Base-by-base conservation (phyloP, 345 rosid species). In the Moricandia arvensis region DNA sequence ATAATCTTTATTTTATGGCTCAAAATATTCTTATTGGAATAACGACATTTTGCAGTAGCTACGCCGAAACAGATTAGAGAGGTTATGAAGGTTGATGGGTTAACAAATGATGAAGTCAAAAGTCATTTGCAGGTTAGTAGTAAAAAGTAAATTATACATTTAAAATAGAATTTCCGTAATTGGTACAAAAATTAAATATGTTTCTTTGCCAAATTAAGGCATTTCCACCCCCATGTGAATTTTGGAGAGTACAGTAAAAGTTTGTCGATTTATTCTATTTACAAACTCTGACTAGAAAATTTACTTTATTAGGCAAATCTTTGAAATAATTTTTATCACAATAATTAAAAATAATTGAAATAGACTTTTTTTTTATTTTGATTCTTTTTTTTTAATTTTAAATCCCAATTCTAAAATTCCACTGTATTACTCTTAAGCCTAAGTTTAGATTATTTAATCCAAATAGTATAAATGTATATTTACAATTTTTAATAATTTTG, bases 11-110 rank as follows among this genome's bases (percentile, higher is more conserved):
- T n/a, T 13, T 27, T 64, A 65, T 16, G 67, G 61, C 51, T 57
- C 11, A 34, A 5, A 35, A 31, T 15, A 8, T 37, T 68, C 3
- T 11, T 62, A 26, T 61, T 29, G 7, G n/a, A 15, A 51, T 78
- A 69, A 49, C 61, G 29, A 47, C 35, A 97, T 78, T 58, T 82
- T 74, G 79, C 82, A 93, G 98, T 78, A 63, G 93, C 97, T 11
- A 93, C 98, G 1, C 97, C 98, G 0, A 93, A 93, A 82, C 97
- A 91, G 74, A 93, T 94, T 16, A 87, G 93, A 77, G 97, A 91
- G 82, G 75, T 87, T 45, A 91, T 94, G 98, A 87, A 90, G 80
- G 89, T 91, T 66, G 98, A 90, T 59, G 97, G 95, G 17, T 89
- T 93, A 15, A 87, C 96, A 6, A 93, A 93, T 7, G 98, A 90